A percentile compares a stretch with the other conserved stretches of the same genome.
phyloP scores from a whole-genome alignment of 495 filamentous ascomycete species.

The Trichoderma virens region DNA sequence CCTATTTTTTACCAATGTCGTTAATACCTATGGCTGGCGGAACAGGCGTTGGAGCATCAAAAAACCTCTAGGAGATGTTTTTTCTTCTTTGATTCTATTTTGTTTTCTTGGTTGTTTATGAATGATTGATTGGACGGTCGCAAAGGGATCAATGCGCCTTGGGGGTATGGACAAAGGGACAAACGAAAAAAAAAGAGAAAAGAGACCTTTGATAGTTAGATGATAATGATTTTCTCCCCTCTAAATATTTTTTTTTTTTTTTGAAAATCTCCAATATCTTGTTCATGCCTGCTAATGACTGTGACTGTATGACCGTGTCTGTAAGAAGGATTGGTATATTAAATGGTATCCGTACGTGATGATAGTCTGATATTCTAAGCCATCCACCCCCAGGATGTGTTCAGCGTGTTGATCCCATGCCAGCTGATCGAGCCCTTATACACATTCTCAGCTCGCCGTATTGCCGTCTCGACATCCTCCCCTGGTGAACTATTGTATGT shows the following conservation, averaged over 20 bases:
- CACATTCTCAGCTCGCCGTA: neutral
- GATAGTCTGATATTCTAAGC: neutral
- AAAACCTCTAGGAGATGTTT: slow-evolving; percentile 1
- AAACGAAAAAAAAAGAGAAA: neutral
- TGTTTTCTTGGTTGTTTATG: neutral
- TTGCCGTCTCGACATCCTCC: neutral
- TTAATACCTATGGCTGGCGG: slow-evolving; percentile 11
- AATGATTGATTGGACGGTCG: neutral
- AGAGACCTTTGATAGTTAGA: slow-evolving; percentile 5
- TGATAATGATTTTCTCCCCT: slow-evolving; percentile 11
- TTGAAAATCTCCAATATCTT: neutral
- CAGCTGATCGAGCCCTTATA: neutral
- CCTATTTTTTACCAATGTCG: slow-evolving; percentile 6
- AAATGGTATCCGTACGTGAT: too few species aligned
- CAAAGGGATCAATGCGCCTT: too few species aligned
- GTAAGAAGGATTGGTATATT: neutral
- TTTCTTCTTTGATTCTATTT: neutral
- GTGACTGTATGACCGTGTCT: neutral
- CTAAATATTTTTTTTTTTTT: neutral
- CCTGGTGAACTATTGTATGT: too few species aligned
- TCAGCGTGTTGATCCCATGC: neutral
- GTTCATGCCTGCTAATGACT: neutral
- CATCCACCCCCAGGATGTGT: slow-evolving; percentile 1
- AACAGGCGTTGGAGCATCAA: slow-evolving; percentile 13
- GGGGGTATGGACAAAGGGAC: slow-evolving; percentile 5